Evolutionary conservation across 192 early-diverging fungal genomes (phyloP), one percentile per base, ranked within the genome.

Genomic region (Pilobolus umbonatus): DNA sequence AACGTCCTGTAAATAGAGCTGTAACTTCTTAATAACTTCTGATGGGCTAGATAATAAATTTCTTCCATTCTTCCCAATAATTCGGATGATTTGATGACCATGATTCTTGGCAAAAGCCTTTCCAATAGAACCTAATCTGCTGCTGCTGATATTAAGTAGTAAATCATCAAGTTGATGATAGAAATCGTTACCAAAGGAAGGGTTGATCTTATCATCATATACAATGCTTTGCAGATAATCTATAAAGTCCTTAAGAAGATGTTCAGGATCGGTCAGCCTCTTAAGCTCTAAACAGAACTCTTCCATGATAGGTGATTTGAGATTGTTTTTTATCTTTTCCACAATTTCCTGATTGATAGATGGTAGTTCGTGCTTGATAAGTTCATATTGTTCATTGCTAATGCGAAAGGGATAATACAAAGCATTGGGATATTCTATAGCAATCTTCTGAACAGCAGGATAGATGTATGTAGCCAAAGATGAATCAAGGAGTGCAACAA

Each of bases 401-500:
- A 91, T 88, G 0, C 77, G 74, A 7, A 91, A 54, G 7, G 89
- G 87, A 51, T 80, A 88, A 60, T 80, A 80, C 0, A 91, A 39
- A 0, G 87, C 86, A 17, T 77, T 73, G 1, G 89, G 86, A 35
- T 86, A 89, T 32, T 62, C 57, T 7, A 66, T 42, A 2, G 86
- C 86, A 46, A 89, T 76, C 34, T 58, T 45, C 2, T 31, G 36
- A 8, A 85, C 39, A 7, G 85, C 60, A 6, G 82, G 80, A 56
- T 78, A 78, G 30, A 87, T 56, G 10, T 65, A 63, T 35, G 54
- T 42, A 17, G 80, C 80, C 7, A 74, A 64, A 5, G 73, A 46
- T 44, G 84, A 85, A 46, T 88, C 86, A 1, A 91, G 69, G 15
- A 87, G 51, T 12, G 89, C 81, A 1, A 88, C 85, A 42, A 91